Base-by-base conservation (phyloP, 768 basidiomycete genomes). In the Tulasnella sp. region DNA sequence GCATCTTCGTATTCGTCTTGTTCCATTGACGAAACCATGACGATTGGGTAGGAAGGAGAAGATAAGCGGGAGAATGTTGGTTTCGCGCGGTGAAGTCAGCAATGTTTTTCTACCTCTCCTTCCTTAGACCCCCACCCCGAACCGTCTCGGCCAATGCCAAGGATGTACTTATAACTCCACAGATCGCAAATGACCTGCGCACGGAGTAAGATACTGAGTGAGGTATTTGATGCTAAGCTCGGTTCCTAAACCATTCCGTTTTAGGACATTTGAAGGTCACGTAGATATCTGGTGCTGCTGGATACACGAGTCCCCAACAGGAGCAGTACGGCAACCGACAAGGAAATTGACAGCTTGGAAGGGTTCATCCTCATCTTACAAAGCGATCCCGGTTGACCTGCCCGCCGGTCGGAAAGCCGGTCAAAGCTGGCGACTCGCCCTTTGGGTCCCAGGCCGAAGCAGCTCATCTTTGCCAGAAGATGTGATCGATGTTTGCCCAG, bases 21-120 rank as follows among this genome's bases (percentile, higher is more conserved):
- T 3, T 9, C 61, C 71, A 72, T 72, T 23, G 37, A 46, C 13
- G 39, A 46, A 46, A 72, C 71, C 71, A 72, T 72, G 37, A 70
- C 15, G 35, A 35, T 72, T 42, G 71, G 44, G 71, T 26, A 18
- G 29, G 71, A 42, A 37, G 37, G 29, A 35, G 71, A 26, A 72
- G 39, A 26, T 67, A 29, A 40, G 10, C n/a, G 37, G 20, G 6
- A 10, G 23, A 46, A 6, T 0, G 71, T 26, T 9, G 71, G 9
- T 72, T 44, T 72, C 71, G 39, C 61, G 61, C 61, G 71, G 71
- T 72, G 37, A 72, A 40, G 71, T 46, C 71, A 72, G 39, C 71
- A 16, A 95, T 95, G 94, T 95, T 92, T 85, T 93, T 87, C 86
- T 97, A 96, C 84, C 83, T 96, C 57, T 96, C 93, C 37, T 96